phyloP scores from a whole-genome alignment of 768 basidiomycete genomes.

The Kwoniella bestiolae region DNA sequence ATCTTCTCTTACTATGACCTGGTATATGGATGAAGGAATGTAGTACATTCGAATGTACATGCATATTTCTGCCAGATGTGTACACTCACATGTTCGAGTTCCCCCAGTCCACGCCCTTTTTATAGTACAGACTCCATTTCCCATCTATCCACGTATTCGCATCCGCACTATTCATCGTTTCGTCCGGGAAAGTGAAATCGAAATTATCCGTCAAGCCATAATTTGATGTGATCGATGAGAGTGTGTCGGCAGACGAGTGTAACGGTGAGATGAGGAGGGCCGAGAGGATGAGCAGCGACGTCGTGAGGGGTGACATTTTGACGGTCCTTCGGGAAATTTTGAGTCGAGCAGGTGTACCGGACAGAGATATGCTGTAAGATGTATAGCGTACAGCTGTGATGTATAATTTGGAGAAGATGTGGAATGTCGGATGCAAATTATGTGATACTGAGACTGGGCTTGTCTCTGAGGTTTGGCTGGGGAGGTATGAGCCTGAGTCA shows the following conservation, averaged over 20 bases:
- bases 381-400: too few relatives aligned
- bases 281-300: background rate
- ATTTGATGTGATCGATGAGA: conserved; percentile 16
- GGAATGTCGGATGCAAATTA: too few relatives aligned
- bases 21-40: too few relatives aligned
- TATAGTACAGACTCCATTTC: conserved; percentile 33
- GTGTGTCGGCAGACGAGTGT: background rate
- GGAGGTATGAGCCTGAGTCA: too few relatives aligned
- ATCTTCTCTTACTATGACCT: too few relatives aligned
- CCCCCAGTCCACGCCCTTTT: conserved; percentile 38
- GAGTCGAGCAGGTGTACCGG: background rate
- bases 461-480: too few relatives aligned
- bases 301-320: background rate
- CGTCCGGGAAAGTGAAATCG: conserved; percentile 35
- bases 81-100: conserved; percentile 37
- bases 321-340: background rate
- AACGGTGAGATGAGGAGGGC: background rate
- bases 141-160: conserved; percentile 29
- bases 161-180: conserved; percentile 35
- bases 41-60: too few relatives aligned
- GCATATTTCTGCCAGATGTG: background rate
- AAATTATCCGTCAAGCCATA: conserved; percentile 35
- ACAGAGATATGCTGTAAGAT: too few relatives aligned
- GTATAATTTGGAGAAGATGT: too few relatives aligned
- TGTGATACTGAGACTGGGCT: too few relatives aligned